Evolutionary conservation across 495 filamentous ascomycete species (phyloP).

Genomic region (Penicillium soppii): DNA sequence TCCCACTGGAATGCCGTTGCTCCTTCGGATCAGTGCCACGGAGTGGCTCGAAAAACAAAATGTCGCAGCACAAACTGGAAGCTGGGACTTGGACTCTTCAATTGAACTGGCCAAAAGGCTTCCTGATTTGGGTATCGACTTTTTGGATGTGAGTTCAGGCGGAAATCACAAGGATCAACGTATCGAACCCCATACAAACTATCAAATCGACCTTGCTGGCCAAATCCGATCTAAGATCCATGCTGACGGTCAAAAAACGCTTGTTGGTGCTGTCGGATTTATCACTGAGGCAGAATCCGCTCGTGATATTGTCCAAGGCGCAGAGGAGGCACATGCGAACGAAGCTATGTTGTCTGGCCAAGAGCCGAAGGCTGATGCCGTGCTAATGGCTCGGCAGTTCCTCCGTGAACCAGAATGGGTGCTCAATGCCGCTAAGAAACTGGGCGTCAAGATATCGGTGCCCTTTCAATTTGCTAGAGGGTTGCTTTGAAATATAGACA

Average conservation of each 20-base stretch:
- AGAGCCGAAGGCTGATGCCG: constrained; percentile 57
- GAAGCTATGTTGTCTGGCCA: constrained; percentile 29
- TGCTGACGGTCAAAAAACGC: constrained; percentile 48
- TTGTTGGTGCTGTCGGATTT: constrained; percentile 74
- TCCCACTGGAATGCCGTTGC: constrained; percentile 60
- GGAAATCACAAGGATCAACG: constrained; percentile 63
- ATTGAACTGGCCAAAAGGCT: constrained; percentile 62
- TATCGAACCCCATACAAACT: constrained; percentile 53
- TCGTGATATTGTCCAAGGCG: constrained; percentile 54
- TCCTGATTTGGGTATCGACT: constrained; percentile 65
- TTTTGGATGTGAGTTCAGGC: constrained; percentile 72
- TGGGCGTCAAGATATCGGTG: constrained; percentile 57
- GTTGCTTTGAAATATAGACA: background rate
- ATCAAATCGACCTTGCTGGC: constrained; percentile 64
- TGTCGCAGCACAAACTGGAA: constrained; percentile 43
- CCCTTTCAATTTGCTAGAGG: constrained; percentile 51
- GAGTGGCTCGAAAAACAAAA: constrained; percentile 67
- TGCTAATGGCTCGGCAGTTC: constrained; percentile 64
- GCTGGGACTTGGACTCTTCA: constrained; percentile 66
- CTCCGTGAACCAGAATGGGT: constrained; percentile 69
- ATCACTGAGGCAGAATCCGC: constrained; percentile 65
- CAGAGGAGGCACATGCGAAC: constrained; percentile 45
- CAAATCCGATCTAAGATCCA: constrained; percentile 56
- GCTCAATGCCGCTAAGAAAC: constrained; percentile 54
- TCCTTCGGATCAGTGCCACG: constrained; percentile 67